Base-by-base conservation (phyloP, 2,329 filamentous ascomycete genomes). In the Fusarium sp. region DNA sequence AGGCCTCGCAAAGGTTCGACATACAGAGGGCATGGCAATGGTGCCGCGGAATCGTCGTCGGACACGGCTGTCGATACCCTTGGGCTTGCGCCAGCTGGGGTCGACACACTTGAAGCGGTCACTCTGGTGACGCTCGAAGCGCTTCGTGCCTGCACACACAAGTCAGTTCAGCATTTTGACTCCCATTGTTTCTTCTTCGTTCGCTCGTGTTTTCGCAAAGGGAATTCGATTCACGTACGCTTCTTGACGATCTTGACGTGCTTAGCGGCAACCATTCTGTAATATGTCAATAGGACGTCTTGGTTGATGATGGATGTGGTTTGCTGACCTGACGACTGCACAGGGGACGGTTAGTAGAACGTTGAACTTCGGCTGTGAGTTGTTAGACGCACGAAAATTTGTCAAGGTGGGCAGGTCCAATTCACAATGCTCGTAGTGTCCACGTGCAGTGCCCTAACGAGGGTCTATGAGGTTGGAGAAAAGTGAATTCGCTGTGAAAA, bases 211-310 rank as follows among this genome's bases (percentile, higher is more conserved):
- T 23, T 23, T 45, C 55, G 27, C 66, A 46, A 46, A 71, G 65
- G 67, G 45, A n/a, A 60, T 66, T 60, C 67, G 73, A 78, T 81
- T 38, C 9, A 94, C 94, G 83, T 95, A 97, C 94, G 94, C 94
- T 99, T 99, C 94, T 99, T 99, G 84, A 99, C 93, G 90, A 99
- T 99, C 83, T 95, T 92, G 84, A 98, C 91, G 88, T 98, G 96
- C 90, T 97, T 97, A 87, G 95, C 93, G 92, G 95, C 90, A 90
- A 95, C 94, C 96, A 98, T 98, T 95, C 95, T 77, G 61, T 38
- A 76, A 48, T 38, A 77, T 70, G 76, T 82, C 75, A 82, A 80
- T 71, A 75, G 38, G n/a, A 23, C 48, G 48, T 64, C 30, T 49
- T 44, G 59, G 42, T 48, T 30, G 53, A 62, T 61, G 42, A 42